A percentile compares a stretch with the other conserved stretches of the same genome.
Evolutionary conservation across 306 rosid species (phyloP).

Genomic region (Fragaria vesca): DNA sequence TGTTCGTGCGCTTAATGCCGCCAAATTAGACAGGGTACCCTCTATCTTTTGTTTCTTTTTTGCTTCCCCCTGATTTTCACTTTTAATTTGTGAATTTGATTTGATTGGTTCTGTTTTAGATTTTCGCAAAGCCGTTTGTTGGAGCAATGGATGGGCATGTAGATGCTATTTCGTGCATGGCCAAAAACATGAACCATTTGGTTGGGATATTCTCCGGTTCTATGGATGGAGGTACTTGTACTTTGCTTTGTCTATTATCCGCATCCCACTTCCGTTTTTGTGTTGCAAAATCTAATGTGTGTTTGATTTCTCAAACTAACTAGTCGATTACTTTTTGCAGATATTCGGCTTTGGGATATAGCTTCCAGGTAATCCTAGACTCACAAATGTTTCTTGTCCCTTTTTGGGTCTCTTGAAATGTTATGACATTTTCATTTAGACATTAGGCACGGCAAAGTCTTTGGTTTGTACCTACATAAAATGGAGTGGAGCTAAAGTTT

Average conservation of each 20-base stretch:
- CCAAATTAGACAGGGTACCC: conserved; percentile 76
- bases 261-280: background rate
- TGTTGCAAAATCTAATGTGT: background rate
- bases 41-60: background rate
- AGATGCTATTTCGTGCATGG: conserved; percentile 84
- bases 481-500: background rate
- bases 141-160: conserved; percentile 97
- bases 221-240: conserved; percentile 88
- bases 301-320: background rate
- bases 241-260: background rate
- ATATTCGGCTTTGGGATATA: conserved; percentile 91
- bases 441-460: background rate
- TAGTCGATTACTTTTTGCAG: conserved; percentile 35
- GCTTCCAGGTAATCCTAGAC: conserved; percentile 65
- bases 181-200: conserved; percentile 83
- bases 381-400: background rate
- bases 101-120: conserved; percentile 34
- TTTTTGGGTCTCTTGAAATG: background rate
- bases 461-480: background rate
- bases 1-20: conserved; percentile 86
- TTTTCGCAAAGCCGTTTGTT: conserved; percentile 87
- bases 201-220: conserved; percentile 83
- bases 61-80: background rate
- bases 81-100: background rate
- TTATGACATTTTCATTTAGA: background rate